Base-by-base conservation (phyloP, 129 eudicot genomes). In the Centaurea solstitialis region DNA sequence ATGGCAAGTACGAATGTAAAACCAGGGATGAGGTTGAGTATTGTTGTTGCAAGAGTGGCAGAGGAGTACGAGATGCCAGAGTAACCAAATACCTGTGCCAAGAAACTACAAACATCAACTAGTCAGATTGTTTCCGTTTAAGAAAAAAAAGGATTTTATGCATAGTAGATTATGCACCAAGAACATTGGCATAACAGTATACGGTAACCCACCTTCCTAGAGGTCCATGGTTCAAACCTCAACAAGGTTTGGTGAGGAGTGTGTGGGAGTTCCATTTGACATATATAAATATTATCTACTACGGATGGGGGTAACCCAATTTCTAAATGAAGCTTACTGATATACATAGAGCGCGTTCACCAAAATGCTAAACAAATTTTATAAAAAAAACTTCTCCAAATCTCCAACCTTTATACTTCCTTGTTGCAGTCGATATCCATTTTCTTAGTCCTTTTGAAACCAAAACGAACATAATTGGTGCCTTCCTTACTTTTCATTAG, bases 1-100 rank as follows among this genome's bases (percentile, higher is more conserved):
- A 86, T 73, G 70, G 98, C 92, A 35, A 94, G 90, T 68, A 92
- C 26, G 85, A 94, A 94, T 9, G 97, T 94, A 47, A 90, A 88
- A 45, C 96, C 97, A 4, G 97, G 98, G 68, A 87, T 87, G 84
- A 94, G 97, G 74, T 94, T 94, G 81, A 92, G 92, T 87, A 94
- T 82, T 20, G 96, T 88, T 0, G 97, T 77, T 75, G 87, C 96
- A 76, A 92, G 92, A 68, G 87, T 86, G 18, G 97, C 93, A 57
- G 89, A 83, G 65, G 97, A 89, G 74, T 80, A 87, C 1, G 88
- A 81, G 59, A 94, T 89, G 45, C 98, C 98, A 17, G 93, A 77
- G 78, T 88, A 94, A 39, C 97, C 98, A 85, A 82, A 87, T 72
- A 94, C 69, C 93, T 94, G 97, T 3, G 89, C 92, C 81, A 86